Evolutionary conservation across 306 rosid species (phyloP), one percentile per base, ranked within the genome.

Genomic region (Spatholobus suberectus): DNA sequence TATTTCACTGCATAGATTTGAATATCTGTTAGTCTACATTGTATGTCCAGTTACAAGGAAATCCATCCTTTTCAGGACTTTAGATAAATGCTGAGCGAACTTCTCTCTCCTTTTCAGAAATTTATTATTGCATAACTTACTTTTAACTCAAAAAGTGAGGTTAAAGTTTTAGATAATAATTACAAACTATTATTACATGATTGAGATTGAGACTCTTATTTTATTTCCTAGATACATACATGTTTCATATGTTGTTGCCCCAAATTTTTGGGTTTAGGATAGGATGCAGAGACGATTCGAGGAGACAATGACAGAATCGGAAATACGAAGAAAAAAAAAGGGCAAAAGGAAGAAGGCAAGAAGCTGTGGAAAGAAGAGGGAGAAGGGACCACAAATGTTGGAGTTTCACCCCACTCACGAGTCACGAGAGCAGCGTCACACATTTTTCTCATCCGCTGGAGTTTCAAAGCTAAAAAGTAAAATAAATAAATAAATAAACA

Each of bases 321-420:
- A 57, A 70, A 71, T 20, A 81, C 41, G 3, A 5, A 32, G 29
- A 61, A 70, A 71, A 71, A 26, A 81, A 81, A 72, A 34, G 54
- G 67, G 47, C 32, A n/a, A 29, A 65, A 47, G 10, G 65, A 78
- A 34, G 51, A 76, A 55, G 37, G 34, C 17, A 54, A 57, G 68
- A 80, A 32, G 34, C 10, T 70, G 59, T 55, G 73, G 51, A 69
- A 41, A 41, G 41, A 18, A 23, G 34, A n/a, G 24, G 37, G 24
- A 32, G 54, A 63, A 82, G 80, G 85, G 85, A 15, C 85, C 85
- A 82, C 85, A 54, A 4, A 52, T 67, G 81, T 67, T 75, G 77
- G 62, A 41, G 85, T 67, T 65, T 52, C 37, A 73, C 47, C 81
- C 73, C 84, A 58, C 63, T 23, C 65, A 80, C 61, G 41, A 78